Evolutionary conservation across 1,284 basidiomycete species (phyloP), one percentile per base, ranked within the genome.

Genomic region (Anthracocystis walkeri): DNA sequence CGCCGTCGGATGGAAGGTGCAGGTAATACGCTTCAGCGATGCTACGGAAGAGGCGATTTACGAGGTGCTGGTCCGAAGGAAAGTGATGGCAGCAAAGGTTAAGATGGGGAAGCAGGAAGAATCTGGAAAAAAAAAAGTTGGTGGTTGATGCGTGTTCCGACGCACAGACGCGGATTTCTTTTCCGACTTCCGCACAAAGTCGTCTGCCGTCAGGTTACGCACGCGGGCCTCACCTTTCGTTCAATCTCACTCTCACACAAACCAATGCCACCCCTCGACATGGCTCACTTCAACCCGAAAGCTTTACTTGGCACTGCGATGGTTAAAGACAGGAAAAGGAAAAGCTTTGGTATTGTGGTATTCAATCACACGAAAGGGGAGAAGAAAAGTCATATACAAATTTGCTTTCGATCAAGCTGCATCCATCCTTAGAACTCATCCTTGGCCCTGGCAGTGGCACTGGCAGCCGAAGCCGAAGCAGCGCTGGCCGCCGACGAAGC

Each of bases 401-500:
- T 41, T 4, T 4, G 8, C 29, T 29, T n/a, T n/a, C 29, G 11
- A 33, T 33, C 33, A 12, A 33, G 33, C 11, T 33, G 7, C 6
- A 29, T 5, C 29, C 29, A 29, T 33, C 35, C 48, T 69, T 50
- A 80, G 63, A 78, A 67, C 69, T 80, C 75, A 41, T 68, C 65
- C 62, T 65, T 72, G 49, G 68, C 63, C 27, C 67, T 44, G 21
- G 64, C 72, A 33, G 75, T 72, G 49, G 79, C 79, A 14, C 53
- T 70, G 20, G 74, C 75, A 56, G 68, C 74, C 40, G 62, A 60
- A 20, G 69, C 68, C 23, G 53, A 55, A 31, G 60, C 72, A 20
- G 67, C 64, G 42, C 69, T 73, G 18, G 72, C 70, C 11, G 70
- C 79, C 8, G 59, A 66, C 33, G 63, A 68, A 33, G 78, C 78